Percentiles rank a stretch among this genome's conserved stretches.
These are phyloP conservation scores for Trifolium pratense DNA, from an alignment of 306 rosid species.

Conservation along the genomic window DNA sequence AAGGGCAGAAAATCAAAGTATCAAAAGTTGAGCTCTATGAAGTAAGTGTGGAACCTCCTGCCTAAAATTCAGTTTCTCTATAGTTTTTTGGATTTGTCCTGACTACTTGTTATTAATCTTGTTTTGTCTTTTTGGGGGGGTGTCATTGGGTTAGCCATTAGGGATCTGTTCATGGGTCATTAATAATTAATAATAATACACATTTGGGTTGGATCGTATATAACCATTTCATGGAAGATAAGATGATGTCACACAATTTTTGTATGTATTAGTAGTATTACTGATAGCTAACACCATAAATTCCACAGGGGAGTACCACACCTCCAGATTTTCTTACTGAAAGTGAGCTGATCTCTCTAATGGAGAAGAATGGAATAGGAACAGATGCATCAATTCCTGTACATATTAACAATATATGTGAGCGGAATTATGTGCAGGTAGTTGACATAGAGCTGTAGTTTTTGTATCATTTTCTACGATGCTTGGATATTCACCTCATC, in stretches of 20 bases:
- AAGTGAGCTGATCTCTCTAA: conserved; percentile 93
- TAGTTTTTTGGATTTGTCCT: not conserved
- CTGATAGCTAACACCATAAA: conserved; percentile 38
- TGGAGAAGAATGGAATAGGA: conserved; percentile 97
- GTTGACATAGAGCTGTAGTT: conserved; percentile 26
- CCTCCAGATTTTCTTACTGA: conserved; percentile 94
- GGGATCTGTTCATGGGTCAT: conserved; percentile 26
- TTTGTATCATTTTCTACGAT: conserved; percentile 31
- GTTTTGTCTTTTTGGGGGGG: not conserved
- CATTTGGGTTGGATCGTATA: conserved; percentile 28
- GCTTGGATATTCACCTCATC: conserved; percentile 39
- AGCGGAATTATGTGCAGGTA: conserved; percentile 98
- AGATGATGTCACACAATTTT: not conserved
- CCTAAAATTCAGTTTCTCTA: conserved; percentile 28
- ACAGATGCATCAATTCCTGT: conserved; percentile 97
- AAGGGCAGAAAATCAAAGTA: conserved; percentile 82
- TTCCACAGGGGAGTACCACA: conserved; percentile 75
- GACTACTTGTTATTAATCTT: not conserved
- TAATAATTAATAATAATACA: conserved; percentile 32
- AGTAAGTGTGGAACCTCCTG: conserved; percentile 52
- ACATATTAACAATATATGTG: conserved; percentile 95
- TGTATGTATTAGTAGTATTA: conserved; percentile 24
- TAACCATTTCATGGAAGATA: conserved; percentile 20
- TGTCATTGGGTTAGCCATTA: conserved; percentile 7
- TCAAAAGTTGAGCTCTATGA: conserved; percentile 81